A percentile compares a stretch with the other conserved stretches of the same genome.
These are phyloP conservation scores for Arthrocladium fulminans DNA, from an alignment of 2,329 filamentous ascomycete species.

Conservation along the genomic window DNA sequence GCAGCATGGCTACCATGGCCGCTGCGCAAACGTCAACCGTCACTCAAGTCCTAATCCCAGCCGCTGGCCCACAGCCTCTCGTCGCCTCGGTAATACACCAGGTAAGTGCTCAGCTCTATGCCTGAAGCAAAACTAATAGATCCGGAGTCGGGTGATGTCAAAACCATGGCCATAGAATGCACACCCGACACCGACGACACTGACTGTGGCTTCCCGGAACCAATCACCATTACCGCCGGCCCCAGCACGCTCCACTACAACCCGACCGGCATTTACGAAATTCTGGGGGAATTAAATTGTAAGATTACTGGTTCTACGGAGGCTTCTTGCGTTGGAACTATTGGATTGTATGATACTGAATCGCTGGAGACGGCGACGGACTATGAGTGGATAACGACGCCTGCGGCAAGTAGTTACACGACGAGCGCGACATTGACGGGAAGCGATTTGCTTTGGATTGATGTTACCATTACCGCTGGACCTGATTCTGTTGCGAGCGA, in stretches of 20 bases:
- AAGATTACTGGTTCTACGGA: conserved; percentile 17
- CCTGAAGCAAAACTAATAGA: not conserved
- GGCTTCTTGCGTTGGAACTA: conserved; percentile 13
- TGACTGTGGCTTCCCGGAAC: conserved; percentile 14
- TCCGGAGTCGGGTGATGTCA: not conserved
- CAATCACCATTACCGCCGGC: conserved; percentile 17
- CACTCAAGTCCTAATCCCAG: not conserved
- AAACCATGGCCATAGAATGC: conserved; percentile 14
- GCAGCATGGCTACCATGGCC: not conserved
- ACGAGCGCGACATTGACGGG: not conserved
- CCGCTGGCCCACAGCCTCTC: not conserved
- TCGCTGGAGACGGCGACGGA: not conserved
- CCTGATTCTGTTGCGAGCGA: not conserved
- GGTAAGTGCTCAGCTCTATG: not conserved
- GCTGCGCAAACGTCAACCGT: not conserved
- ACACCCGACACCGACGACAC: conserved; percentile 1
- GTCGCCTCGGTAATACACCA: not conserved
- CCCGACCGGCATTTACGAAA: not conserved
- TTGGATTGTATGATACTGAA: not conserved
- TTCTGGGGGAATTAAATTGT: conserved; percentile 14
- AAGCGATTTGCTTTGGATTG: not conserved
- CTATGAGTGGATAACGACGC: not conserved
- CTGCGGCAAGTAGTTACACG: not conserved
- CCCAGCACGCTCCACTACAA: conserved; percentile 14
- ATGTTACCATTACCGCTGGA: conserved; percentile 5